Evolutionary conservation across 2,329 filamentous ascomycete genomes (phyloP).

Genomic region (Hymenoscyphus repandus): DNA sequence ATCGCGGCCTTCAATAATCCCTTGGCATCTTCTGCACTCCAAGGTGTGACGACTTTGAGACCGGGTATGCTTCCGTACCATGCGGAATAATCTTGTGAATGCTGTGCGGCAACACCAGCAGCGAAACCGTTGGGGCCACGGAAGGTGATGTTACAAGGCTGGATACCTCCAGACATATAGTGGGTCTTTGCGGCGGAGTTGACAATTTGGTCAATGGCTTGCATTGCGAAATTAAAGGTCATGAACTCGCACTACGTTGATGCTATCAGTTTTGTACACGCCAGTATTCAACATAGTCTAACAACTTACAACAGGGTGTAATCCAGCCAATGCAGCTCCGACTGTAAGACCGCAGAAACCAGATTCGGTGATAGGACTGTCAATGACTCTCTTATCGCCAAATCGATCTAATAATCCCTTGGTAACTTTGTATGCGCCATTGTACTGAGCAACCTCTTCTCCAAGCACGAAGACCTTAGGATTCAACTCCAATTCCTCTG

Average conservation of each 20-base stretch:
- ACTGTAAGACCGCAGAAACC: constrained; percentile 92
- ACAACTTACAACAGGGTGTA: constrained; percentile 81
- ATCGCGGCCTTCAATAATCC: constrained; percentile 97
- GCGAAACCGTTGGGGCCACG: constrained; percentile 98
- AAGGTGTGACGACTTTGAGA: constrained; percentile 93
- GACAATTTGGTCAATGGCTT: constrained; percentile 99
- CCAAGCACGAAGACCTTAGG: constrained; percentile 93
- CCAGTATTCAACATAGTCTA: constrained; percentile 4
- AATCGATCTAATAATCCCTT: constrained; percentile 97
- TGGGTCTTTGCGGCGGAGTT: constrained; percentile 99
- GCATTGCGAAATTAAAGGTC: constrained; percentile 99
- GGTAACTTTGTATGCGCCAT: constrained; percentile 99
- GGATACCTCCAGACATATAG: constrained; percentile 99
- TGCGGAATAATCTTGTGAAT: constrained; percentile 97
- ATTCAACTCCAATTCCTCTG: constrained; percentile 93
- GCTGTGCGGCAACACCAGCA: constrained; percentile 89
- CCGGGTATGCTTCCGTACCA: constrained; percentile 99
- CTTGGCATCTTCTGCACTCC: constrained; percentile 97
- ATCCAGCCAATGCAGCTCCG: constrained; percentile 87
- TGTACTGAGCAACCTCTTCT: constrained; percentile 99
- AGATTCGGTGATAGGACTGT: constrained; percentile 96
- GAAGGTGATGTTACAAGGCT: constrained; percentile 99
- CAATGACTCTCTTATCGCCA: constrained; percentile 94
- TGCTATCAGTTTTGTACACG: constrained; percentile 14
- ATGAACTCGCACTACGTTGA: constrained; percentile 86